Conservation (phyloP, 306 rosid species). For the Arachis stenosperma region DNA sequence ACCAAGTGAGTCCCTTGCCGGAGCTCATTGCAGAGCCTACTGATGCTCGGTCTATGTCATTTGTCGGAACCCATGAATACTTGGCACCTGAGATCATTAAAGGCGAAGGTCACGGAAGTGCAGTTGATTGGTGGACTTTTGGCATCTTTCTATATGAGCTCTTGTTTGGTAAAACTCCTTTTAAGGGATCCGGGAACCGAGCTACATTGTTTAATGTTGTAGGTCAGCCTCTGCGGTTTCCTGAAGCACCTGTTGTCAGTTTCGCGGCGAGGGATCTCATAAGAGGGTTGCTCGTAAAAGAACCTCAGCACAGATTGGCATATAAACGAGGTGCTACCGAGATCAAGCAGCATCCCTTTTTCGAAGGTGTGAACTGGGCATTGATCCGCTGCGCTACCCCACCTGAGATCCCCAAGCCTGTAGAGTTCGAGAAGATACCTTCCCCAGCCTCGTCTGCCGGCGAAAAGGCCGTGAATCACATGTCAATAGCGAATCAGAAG, state of each 20-base stretch:
- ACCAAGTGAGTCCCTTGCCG: conserved; percentile 90
- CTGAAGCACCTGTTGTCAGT: conserved; percentile 90
- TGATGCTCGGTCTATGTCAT: conserved; percentile 97
- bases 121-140: conserved; percentile 99
- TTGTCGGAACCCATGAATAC: conserved; percentile 97
- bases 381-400: conserved; percentile 97
- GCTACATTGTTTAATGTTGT: conserved; percentile 90
- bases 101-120: conserved; percentile 99
- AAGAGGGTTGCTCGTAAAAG: conserved; percentile 90
- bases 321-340: conserved; percentile 92
- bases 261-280: conserved; percentile 95
- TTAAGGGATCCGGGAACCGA: conserved; percentile 93
- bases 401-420: conserved; percentile 87
- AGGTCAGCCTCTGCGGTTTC: conserved; percentile 90
- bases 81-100: conserved; percentile 95
- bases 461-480: conserved; percentile 59
- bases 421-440: conserved; percentile 84
- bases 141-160: conserved; percentile 93
- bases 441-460: conserved; percentile 65
- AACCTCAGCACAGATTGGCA: conserved; percentile 91
- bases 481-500: conserved; percentile 66
- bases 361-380: conserved; percentile 99
- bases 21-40: conserved; percentile 98
- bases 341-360: conserved; percentile 93
- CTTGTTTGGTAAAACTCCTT: conserved; percentile 93